Percentiles rank a stretch among this genome's conserved stretches.
Conservation (phyloP, 2,329 filamentous ascomycete species). For the Samsoniella hepiali region DNA sequence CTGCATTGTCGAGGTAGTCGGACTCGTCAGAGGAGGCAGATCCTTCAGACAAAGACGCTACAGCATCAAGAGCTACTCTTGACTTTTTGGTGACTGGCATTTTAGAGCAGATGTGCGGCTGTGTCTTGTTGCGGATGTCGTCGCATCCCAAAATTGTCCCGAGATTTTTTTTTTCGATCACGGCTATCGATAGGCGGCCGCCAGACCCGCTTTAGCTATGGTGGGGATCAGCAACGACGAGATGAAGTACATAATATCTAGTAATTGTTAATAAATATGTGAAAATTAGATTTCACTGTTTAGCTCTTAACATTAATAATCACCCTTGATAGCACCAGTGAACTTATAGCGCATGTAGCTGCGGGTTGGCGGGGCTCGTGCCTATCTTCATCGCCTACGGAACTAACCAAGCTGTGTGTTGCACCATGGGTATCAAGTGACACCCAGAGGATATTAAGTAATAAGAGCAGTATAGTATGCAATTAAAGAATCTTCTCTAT, state of each 20-base stretch:
- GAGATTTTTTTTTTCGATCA: constrained; percentile 8
- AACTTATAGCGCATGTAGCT: no score
- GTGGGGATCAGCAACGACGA: neutral
- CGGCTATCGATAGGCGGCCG: constrained; percentile 8
- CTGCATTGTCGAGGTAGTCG: constrained; percentile 46
- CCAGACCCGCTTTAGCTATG: constrained; percentile 3
- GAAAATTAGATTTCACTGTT: no score
- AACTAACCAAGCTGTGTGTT: no score
- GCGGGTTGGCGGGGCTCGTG: no score
- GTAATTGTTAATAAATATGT: no score
- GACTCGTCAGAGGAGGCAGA: constrained; percentile 38
- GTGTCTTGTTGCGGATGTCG: neutral
- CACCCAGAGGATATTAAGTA: no score
- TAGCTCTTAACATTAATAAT: no score
- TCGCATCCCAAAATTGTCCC: neutral
- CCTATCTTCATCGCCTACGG: no score
- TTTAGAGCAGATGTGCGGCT: neutral
- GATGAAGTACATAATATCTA: no score
- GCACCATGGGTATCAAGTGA: neutral
- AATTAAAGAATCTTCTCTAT: no score
- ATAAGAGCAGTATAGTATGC: no score
- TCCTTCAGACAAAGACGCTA: neutral
- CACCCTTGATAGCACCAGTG: no score
- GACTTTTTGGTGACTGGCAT: constrained; percentile 19
- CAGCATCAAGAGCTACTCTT: constrained; percentile 7